Base-by-base conservation (phyloP, 805 yeast species). In the Dipodascus geniculatus region DNA sequence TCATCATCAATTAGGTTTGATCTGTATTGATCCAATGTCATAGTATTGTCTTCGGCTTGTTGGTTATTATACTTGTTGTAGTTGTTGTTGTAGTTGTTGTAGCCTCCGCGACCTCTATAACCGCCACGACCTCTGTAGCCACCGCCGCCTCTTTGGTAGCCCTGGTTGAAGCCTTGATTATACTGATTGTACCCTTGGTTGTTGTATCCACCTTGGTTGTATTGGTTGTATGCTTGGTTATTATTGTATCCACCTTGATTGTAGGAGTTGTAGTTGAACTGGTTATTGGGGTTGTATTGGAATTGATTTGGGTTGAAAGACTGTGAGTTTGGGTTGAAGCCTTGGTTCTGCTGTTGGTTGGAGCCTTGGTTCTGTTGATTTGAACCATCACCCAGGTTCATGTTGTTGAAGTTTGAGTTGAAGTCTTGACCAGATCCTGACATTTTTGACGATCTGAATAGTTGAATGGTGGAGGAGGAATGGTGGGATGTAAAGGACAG, bases 1-100 rank as follows among this genome's bases (percentile, higher is more conserved):
- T 38, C 44, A 48, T 49, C 38, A 24, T 51, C 48, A 47, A 55
- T 56, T 56, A 60, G 55, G 53, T 58, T 51, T 48, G 53, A 55
- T 54, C 85, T 83, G 71, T 81, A 87, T 60, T 87, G 95, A 53
- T 88, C 95, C 62, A 87, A 75, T 42, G 90, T 78, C 87, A 87
- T 81, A 57, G 82, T 83, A 62, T 73, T 74, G 55, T 63, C 67
- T 56, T 67, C 58, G 42, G 54, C 58, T 22, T 48, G 61, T 17
- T 35, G 55, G 3, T 54, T 52, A 11, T 51, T 28, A 50, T 55
- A 50, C 42, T 49, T 50, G 48, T 54, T 52, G 47, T 52, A 48
- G 28, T 55, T 42, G 55, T 52, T 51, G 53, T 61, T 56, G 38
- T 61, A 52, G 19, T 58, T 52, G 48, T 57, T 53, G 56, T 59